These are phyloP conservation scores for Monilinia fructigena DNA, from an alignment of 2,329 filamentous ascomycete genomes.

Conservation along the genomic window DNA sequence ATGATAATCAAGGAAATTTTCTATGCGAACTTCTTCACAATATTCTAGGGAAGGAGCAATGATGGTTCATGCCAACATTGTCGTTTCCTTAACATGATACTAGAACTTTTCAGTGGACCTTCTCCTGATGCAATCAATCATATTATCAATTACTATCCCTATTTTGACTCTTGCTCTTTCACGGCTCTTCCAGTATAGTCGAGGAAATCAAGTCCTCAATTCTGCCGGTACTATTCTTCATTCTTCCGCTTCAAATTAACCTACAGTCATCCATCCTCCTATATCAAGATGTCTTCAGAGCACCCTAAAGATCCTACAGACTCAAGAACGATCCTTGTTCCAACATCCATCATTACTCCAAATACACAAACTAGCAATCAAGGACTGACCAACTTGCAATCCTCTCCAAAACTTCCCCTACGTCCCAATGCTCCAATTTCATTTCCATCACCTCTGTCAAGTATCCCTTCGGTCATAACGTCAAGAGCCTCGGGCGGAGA, in stretches of 20 bases:
- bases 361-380: not conserved
- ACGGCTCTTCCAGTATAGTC: not conserved
- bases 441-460: not conserved
- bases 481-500: not conserved
- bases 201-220: not conserved
- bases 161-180: not conserved
- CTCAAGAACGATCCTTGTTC: not conserved
- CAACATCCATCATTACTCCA: conserved; percentile 1
- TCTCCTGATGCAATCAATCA: not conserved
- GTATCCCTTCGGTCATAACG: not conserved
- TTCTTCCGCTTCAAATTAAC: not conserved
- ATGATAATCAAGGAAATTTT: not conserved
- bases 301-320: not conserved
- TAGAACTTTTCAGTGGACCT: not conserved
- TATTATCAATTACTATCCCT: no score
- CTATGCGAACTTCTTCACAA: not conserved
- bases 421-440: conserved; percentile 4
- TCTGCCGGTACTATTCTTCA: conserved; percentile 1
- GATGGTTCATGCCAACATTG: not conserved
- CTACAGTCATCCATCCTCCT: no score
- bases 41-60: not conserved
- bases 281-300: conserved; percentile 1
- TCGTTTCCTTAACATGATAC: not conserved
- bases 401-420: conserved; percentile 4
- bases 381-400: not conserved